Percentiles rank a stretch among this genome's conserved stretches.
Evolutionary conservation across 164 flowering plant genomes (phyloP).

Genomic region (Piper longum): DNA sequence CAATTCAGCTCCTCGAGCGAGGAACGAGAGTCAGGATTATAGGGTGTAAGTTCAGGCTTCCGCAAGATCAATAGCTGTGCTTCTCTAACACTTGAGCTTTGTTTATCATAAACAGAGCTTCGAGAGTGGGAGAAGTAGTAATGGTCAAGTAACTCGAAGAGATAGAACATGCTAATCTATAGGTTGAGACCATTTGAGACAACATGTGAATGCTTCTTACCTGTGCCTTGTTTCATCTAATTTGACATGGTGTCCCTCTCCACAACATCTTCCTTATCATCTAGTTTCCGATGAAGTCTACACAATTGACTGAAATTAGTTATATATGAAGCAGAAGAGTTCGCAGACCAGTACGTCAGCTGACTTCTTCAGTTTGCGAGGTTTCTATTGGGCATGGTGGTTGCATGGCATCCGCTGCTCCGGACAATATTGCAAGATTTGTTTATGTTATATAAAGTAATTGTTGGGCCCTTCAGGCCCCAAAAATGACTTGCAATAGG

Average conservation of each 20-base stretch:
- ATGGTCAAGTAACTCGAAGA: conserved; percentile 57
- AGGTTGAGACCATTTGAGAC: too few species aligned
- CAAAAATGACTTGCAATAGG: too few species aligned
- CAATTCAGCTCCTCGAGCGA: too few species aligned
- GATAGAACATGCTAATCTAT: conserved; percentile 25
- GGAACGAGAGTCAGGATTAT: too few species aligned
- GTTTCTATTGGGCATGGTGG: conserved; percentile 13
- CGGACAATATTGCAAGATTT: conserved; percentile 6
- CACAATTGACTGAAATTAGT: conserved; percentile 4
- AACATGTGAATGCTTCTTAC: conserved; percentile 3
- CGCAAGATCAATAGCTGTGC: too few species aligned
- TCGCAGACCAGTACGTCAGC: conserved; percentile 30
- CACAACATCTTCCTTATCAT: too few species aligned
- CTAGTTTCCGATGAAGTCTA: conserved; percentile 18
- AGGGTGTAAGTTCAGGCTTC: too few species aligned
- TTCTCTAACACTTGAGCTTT: too few species aligned
- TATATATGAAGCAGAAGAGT: conserved; percentile 9
- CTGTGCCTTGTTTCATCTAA: conserved; percentile 76
- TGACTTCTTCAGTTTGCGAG: conserved; percentile 18
- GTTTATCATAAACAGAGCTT: too few species aligned
- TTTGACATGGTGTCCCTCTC: conserved; percentile 18
- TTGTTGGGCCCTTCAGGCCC: too few species aligned
- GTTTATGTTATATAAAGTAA: too few species aligned
- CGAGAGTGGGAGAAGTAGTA: neutral
- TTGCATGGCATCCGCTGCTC: conserved; percentile 16